Conservation (phyloP, 2,329 filamentous ascomycete genomes). For the Botrytis cinerea region DNA sequence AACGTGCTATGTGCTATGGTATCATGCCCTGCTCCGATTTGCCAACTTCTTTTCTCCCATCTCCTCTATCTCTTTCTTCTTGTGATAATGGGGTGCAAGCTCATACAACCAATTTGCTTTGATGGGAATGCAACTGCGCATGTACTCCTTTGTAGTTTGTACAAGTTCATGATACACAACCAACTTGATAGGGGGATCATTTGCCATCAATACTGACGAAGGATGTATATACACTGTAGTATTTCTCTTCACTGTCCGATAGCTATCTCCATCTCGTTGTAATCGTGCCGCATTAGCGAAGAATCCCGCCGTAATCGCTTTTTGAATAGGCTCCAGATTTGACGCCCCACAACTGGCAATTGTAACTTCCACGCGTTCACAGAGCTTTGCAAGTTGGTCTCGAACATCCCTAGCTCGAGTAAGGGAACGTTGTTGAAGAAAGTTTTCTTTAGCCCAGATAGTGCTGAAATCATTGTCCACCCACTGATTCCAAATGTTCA, state of each 20-base stretch:
- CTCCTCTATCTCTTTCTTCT: constrained; percentile 83
- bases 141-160: constrained; percentile 86
- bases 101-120: constrained; percentile 84
- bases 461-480: constrained; percentile 86
- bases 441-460: constrained; percentile 91
- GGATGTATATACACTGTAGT: constrained; percentile 92
- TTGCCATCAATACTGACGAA: constrained; percentile 75
- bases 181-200: constrained; percentile 75
- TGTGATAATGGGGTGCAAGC: constrained; percentile 92
- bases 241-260: constrained; percentile 88
- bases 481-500: constrained; percentile 96
- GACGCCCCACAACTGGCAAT: constrained; percentile 67
- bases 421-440: constrained; percentile 86
- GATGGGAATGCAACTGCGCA: constrained; percentile 83
- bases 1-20: constrained; percentile 1
- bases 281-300: constrained; percentile 89
- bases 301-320: constrained; percentile 87
- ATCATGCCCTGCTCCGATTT: constrained; percentile 44
- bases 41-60: constrained; percentile 78
- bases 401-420: constrained; percentile 87
- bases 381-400: constrained; percentile 88
- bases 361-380: constrained; percentile 86
- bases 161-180: constrained; percentile 86
- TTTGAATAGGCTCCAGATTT: constrained; percentile 79
- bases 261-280: constrained; percentile 80